These are phyloP conservation scores for Xylaria sp. DNA, from an alignment of 2,329 filamentous ascomycete species.

Conservation along the genomic window DNA sequence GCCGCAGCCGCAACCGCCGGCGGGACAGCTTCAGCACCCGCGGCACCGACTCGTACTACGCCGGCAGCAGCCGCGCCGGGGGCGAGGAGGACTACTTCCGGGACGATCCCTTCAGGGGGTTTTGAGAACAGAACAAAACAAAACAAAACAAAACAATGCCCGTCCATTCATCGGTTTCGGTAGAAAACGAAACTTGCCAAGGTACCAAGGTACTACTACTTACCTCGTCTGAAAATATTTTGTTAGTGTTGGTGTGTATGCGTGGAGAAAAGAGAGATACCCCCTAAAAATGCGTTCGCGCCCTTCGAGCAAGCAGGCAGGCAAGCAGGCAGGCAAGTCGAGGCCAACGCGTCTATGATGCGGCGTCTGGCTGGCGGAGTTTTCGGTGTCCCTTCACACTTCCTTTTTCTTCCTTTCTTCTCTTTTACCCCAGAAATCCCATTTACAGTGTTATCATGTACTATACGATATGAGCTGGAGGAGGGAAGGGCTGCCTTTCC, in stretches of 20 bases:
- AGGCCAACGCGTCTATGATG: constrained; percentile 1
- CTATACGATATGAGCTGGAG: no score
- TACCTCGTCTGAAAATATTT: not conserved
- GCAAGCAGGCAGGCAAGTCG: not conserved
- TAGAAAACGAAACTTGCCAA: no score
- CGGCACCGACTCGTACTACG: constrained; percentile 52
- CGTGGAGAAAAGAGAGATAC: no score
- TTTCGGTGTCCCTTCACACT: constrained; percentile 3
- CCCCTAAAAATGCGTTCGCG: constrained; percentile 12
- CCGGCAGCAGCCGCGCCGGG: constrained; percentile 46
- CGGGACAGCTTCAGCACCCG: constrained; percentile 55
- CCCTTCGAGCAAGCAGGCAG: constrained; percentile 11
- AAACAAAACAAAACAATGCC: not conserved
- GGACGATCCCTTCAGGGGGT: constrained; percentile 65
- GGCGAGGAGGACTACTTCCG: constrained; percentile 60
- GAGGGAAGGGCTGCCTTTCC: no score
- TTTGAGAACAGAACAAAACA: constrained; percentile 43
- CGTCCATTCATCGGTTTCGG: no score
- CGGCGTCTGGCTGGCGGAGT: constrained; percentile 3
- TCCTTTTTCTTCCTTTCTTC: not conserved
- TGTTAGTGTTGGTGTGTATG: constrained; percentile 6
- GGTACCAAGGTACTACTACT: no score
- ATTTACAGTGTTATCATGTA: no score
- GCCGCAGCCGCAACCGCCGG: constrained; percentile 56
- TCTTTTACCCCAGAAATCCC: no score